A percentile compares a stretch with the other conserved stretches of the same genome.
Conservation (phyloP, 306 rosid genomes). For the Inga laurina region DNA sequence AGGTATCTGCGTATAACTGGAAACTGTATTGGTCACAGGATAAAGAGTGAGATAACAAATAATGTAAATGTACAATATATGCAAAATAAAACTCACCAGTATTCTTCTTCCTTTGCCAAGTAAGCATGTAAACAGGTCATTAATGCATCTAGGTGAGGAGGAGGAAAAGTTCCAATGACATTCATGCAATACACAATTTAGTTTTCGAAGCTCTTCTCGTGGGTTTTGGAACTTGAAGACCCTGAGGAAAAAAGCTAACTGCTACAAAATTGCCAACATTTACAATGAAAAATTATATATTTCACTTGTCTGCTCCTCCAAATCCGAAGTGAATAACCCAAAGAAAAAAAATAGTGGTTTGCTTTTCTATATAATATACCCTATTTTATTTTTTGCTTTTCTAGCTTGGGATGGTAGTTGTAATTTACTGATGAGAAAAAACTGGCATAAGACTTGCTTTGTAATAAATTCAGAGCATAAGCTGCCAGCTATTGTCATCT, state of each 20-base stretch:
- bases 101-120: neutral
- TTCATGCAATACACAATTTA: neutral
- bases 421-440: neutral
- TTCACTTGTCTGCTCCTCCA: neutral
- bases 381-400: slow-evolving; percentile 4
- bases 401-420: slow-evolving; percentile 1
- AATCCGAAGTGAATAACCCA: slow-evolving; percentile 2
- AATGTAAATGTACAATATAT: neutral
- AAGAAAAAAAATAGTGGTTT: neutral
- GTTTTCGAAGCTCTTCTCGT: neutral
- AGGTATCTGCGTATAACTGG: neutral
- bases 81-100: slow-evolving; percentile 8
- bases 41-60: neutral
- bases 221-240: slow-evolving; percentile 13
- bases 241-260: slow-evolving; percentile 6
- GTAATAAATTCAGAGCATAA: slow-evolving; percentile 14
- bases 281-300: slow-evolving; percentile 11
- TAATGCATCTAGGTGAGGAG: neutral
- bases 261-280: neutral
- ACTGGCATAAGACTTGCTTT: neutral
- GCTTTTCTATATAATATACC: slow-evolving; percentile 4
- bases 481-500: slow-evolving; percentile 11
- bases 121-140: slow-evolving; percentile 21
- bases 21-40: slow-evolving; percentile 10
- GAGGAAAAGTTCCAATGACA: neutral